These are phyloP conservation scores for Tuber brumale DNA, from an alignment of 495 filamentous ascomycete species.

Conservation along the genomic window DNA sequence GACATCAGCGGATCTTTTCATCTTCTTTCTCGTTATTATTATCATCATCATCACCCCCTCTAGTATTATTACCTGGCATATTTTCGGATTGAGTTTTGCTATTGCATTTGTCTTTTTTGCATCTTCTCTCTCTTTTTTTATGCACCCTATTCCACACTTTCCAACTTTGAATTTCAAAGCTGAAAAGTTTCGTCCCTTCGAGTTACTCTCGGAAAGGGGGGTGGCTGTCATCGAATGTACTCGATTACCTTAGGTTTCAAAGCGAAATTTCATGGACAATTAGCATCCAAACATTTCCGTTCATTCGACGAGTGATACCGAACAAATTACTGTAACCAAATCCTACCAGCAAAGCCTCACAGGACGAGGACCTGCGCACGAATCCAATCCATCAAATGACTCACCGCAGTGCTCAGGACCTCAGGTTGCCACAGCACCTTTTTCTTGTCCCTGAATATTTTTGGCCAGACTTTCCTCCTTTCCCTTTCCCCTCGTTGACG, in stretches of 20 bases:
- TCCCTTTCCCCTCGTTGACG: background rate
- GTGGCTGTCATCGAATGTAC: background rate
- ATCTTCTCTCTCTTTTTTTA: constrained; percentile 5
- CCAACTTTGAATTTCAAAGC: background rate
- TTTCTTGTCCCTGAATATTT: background rate
- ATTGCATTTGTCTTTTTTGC: constrained; percentile 14
- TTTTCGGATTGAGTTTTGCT: constrained; percentile 17
- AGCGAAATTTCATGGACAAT: background rate
- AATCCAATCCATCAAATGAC: background rate
- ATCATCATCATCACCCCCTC: background rate
- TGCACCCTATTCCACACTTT: background rate
- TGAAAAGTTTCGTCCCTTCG: background rate
- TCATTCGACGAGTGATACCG: background rate
- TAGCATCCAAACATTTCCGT: background rate
- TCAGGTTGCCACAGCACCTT: background rate
- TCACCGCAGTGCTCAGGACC: background rate
- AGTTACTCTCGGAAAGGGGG: background rate
- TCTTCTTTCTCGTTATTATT: background rate
- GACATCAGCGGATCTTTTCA: constrained; percentile 3
- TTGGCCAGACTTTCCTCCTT: background rate
- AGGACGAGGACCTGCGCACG: background rate
- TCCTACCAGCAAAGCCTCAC: background rate
- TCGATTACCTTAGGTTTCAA: background rate
- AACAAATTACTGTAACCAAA: background rate
- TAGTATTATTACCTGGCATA: constrained; percentile 1